phyloP scores from a whole-genome alignment of 495 filamentous ascomycete genomes.

The Ramalina intermedia region DNA sequence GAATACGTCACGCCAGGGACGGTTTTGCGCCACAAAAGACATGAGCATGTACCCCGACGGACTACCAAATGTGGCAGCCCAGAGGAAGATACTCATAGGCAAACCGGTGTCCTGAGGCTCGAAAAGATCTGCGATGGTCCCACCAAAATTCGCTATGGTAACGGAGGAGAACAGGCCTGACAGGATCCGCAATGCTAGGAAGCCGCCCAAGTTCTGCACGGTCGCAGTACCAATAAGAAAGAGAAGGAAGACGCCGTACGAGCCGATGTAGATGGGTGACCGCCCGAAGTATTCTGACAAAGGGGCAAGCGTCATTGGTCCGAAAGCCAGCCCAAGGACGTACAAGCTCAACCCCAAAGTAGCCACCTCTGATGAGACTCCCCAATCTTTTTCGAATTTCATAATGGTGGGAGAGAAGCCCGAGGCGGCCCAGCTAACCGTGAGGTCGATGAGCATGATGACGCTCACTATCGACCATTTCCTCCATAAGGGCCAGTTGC shows the following conservation, averaged over 20 bases:
- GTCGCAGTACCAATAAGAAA: slow-evolving; percentile 18
- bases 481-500: slow-evolving; percentile 30
- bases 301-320: slow-evolving; percentile 27
- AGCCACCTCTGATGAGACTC: slow-evolving; percentile 27
- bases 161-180: slow-evolving; percentile 18
- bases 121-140: slow-evolving; percentile 14
- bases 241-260: slow-evolving; percentile 18
- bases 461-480: slow-evolving; percentile 34
- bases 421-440: slow-evolving; percentile 29
- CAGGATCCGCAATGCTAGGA: slow-evolving; percentile 15
- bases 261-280: slow-evolving; percentile 19
- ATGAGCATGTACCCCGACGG: slow-evolving; percentile 29
- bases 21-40: slow-evolving; percentile 27
- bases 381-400: slow-evolving; percentile 26
- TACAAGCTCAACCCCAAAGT: slow-evolving; percentile 31
- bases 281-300: slow-evolving; percentile 28
- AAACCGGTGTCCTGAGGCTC: slow-evolving; percentile 15
- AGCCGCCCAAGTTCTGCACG: slow-evolving; percentile 15
- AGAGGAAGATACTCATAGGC: slow-evolving; percentile 19
- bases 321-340: slow-evolving; percentile 24
- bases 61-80: slow-evolving; percentile 29
- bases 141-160: slow-evolving; percentile 19
- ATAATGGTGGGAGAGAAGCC: slow-evolving; percentile 27
- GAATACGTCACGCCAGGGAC: slow-evolving; percentile 27
- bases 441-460: slow-evolving; percentile 30